Evolutionary conservation across 768 basidiomycete genomes (phyloP), one percentile per base, ranked within the genome.

Genomic region (Kwoniella europaea): DNA sequence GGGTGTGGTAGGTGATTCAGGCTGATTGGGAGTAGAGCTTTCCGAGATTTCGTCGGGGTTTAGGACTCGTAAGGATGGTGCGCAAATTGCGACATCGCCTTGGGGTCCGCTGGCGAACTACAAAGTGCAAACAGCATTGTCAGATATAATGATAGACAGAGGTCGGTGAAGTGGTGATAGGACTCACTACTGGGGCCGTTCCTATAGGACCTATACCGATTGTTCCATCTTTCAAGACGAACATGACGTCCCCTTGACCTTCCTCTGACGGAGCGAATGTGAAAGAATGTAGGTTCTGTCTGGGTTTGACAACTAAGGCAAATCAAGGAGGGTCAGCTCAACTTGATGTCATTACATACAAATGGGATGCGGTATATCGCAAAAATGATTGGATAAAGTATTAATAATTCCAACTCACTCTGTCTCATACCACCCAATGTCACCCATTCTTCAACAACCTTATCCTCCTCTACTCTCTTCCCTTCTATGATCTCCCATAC

Each of bases 401-500:
- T 6, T 9, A 35, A 63, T 50, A 15, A 10, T 4, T 24, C 2
- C 1, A 13, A 72, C 77, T 58, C 43, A 78, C 79, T 63, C 42
- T 76, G 74, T 53, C 72, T 67, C 68, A 74, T 72, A 0, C 76
- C 74, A 15, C 74, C 80, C 3, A 81, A 12, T 4, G 67, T 74
- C 4, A 68, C 55, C 76, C 76, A 78, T 41, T 77, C 79, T 22
- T 78, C 71, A 15, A 62, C 57, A 6, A 66, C 62, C 9, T 69
- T 44, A 0, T 65, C 71, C 16, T 68, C 67, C 18, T 72, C 69
- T 16, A 67, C 55, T 41, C 46, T 66, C 18, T 64, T 64, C 12
- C 81, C 79, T 29, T 69, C 65, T 2, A 82, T 58, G 1, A 82
- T 67, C 59, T 83, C 80, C 74, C 76, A 83, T 10, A 80, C 24